Base-by-base conservation (phyloP, 2,329 filamentous ascomycete genomes). In the Botrytis paeoniae region DNA sequence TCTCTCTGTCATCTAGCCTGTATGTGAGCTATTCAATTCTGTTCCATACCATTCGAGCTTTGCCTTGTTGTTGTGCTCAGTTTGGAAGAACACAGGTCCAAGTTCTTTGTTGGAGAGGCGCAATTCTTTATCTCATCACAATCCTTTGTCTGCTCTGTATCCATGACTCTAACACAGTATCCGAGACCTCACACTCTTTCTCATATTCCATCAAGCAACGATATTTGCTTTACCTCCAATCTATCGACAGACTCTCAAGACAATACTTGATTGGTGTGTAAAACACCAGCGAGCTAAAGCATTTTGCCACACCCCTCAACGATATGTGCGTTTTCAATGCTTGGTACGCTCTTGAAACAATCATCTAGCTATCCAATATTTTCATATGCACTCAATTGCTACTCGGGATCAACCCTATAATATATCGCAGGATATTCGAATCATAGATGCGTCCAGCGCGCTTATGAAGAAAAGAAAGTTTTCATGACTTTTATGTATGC, bases 381-480 rank as follows among this genome's bases (percentile, higher is more conserved):
- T 5, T 51, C 20, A 51, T n/a, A 51, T n/a, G 2, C 12, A 51
- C 48, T n/a, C 48, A 16, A 51, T 25, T n/a, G 5, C 12, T 7
- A n/a, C 2, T 51, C 25, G 12, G 25, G 12, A 51, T 7, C 12
- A 51, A 51, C 12, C 0, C 25, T n/a, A 51, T 16, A n/a, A 1
- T 51, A n/a, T n/a, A 9, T 51, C 48, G 20, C 4, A n/a, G 25
- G 8, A 4, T n/a, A 16, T n/a, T n/a, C 12, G 12, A 51, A 7
- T 16, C 6, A n/a, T 51, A 0, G 48, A 51, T 51, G 5, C 48
- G n/a, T 51, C 1, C 12, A 51, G 25, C 10, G 0, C 0, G 2
- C 10, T 7, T 2, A 7, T 14, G 25, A 51, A 51, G 48, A 16
- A 51, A 1, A 51, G 1, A 7, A 51, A 51, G 0, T n/a, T 2